Conservation (phyloP, 2,329 filamentous ascomycete species). For the Trichoderma atroviride region DNA sequence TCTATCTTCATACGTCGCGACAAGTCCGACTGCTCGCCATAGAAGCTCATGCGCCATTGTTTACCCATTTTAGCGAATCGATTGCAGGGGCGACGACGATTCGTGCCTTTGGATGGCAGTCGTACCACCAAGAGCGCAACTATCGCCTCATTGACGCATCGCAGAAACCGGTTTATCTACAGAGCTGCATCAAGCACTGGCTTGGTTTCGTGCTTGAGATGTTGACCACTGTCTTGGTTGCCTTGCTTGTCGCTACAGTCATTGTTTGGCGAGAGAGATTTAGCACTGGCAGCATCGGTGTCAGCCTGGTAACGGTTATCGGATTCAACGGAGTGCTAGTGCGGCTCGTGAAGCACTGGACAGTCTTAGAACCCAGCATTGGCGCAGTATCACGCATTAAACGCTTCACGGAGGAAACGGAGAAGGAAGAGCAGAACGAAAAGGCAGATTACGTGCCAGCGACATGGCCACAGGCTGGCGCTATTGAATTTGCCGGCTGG, state of each 20-base stretch:
- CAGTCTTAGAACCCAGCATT: conserved; percentile 39
- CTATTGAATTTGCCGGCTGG: conserved; percentile 36
- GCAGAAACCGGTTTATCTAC: conserved; percentile 42
- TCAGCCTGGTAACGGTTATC: conserved; percentile 35
- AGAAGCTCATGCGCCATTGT: conserved; percentile 28
- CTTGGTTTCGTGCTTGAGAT: conserved; percentile 52
- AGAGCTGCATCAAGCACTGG: conserved; percentile 54
- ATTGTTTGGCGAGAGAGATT: conserved; percentile 39
- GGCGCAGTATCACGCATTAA: conserved; percentile 42
- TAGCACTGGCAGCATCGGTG: conserved; percentile 36
- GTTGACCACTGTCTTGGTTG: conserved; percentile 48
- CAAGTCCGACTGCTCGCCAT: conserved; percentile 26
- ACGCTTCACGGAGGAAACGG: conserved; percentile 37
- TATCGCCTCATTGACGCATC: conserved; percentile 39
- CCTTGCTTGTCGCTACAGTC: conserved; percentile 48
- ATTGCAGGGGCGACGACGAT: conserved; percentile 25
- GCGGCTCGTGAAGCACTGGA: conserved; percentile 40
- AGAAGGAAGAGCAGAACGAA: conserved; percentile 12
- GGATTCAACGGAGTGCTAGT: conserved; percentile 36
- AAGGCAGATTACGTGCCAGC: conserved; percentile 25
- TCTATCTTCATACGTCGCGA: conserved; percentile 30
- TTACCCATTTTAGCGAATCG: conserved; percentile 26
- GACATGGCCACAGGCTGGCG: conserved; percentile 39
- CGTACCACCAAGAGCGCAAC: conserved; percentile 2
- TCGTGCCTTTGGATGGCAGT: conserved; percentile 27